Evolutionary conservation across 129 eudicot genomes (phyloP), one percentile per base, ranked within the genome.

Genomic region (Tanacetum coccineum): DNA sequence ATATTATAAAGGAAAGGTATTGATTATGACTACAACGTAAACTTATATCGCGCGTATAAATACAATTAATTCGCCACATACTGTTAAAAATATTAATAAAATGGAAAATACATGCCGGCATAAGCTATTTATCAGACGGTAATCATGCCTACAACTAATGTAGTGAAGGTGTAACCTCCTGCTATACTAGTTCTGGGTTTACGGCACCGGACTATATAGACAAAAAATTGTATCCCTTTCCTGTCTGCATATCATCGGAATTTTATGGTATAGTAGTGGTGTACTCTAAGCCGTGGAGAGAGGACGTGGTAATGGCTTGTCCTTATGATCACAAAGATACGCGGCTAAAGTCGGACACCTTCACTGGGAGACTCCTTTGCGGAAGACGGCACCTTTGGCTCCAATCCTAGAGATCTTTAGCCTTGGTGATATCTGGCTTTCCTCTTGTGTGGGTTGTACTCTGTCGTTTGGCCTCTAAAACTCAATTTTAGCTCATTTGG

Each of bases 341-440:
- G 86, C 73, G 87, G 84, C 96, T 85, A 28, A 92, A 92, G 76
- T 92, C 96, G 1, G 90, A 61, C 42, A 92, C 98, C 98, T 88
- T 92, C 74, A 85, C 78, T 1, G 98, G 96, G 9, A 92, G 91
- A 74, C n/a, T n/a, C 98, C 98, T 72, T 88, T 81, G 21, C 80
- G n/a, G 89, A 11, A 92, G 96, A 6, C n/a, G 96, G 39, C 70
- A 92, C 85, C 85, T 92, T 92, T 13, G 98, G 98, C 80, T 92
- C 98, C 98, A 96, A 92, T n/a, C 98, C 98, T 3, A 92, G 67
- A 77, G 82, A 60, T 92, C 96, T 71, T 92, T 92, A 1, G 98
- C 98, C 81, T 81, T 88, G 4, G 91, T 66, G 72, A 92, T 92
- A 73, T 92, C 95, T 2, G 98, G 98, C 68, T n/a, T 92, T 92